Evolutionary conservation across 176 grass and related monocot species (phyloP).

Genomic region (Elaeis guineensis): DNA sequence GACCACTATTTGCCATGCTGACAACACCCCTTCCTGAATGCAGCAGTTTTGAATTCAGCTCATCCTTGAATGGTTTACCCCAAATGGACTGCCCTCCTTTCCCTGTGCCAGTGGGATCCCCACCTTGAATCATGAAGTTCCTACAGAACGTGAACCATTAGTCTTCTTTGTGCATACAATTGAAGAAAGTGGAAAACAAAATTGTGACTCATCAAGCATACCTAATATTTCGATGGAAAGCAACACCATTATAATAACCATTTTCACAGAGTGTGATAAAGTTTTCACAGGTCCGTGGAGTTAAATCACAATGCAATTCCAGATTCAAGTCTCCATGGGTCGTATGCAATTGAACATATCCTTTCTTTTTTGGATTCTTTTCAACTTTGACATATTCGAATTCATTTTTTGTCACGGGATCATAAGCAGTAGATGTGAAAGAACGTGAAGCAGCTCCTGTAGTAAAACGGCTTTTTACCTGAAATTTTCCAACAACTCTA

Average conservation of each 20-base stretch:
- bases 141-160: slow-evolving; percentile 29
- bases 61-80: slow-evolving; percentile 94
- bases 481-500: slow-evolving; percentile 20
- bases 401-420: slow-evolving; percentile 86
- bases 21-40: slow-evolving; percentile 91
- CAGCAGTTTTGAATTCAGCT: slow-evolving; percentile 88
- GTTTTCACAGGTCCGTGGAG: slow-evolving; percentile 86
- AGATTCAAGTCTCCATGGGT: slow-evolving; percentile 93
- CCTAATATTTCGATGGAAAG: slow-evolving; percentile 92
- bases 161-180: background rate
- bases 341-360: slow-evolving; percentile 90
- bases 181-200: background rate
- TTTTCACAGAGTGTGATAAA: slow-evolving; percentile 98
- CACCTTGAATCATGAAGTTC: slow-evolving; percentile 99
- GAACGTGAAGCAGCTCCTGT: slow-evolving; percentile 87
- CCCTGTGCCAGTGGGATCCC: slow-evolving; percentile 90
- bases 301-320: slow-evolving; percentile 95
- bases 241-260: slow-evolving; percentile 80
- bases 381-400: slow-evolving; percentile 88
- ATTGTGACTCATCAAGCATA: slow-evolving; percentile 13
- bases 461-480: slow-evolving; percentile 92
- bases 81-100: slow-evolving; percentile 83
- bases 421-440: slow-evolving; percentile 93
- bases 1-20: slow-evolving; percentile 94
- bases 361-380: slow-evolving; percentile 97